These are phyloP conservation scores for Arxiozyma slooffiae DNA, from an alignment of 1,139 yeast species.

Conservation along the genomic window DNA sequence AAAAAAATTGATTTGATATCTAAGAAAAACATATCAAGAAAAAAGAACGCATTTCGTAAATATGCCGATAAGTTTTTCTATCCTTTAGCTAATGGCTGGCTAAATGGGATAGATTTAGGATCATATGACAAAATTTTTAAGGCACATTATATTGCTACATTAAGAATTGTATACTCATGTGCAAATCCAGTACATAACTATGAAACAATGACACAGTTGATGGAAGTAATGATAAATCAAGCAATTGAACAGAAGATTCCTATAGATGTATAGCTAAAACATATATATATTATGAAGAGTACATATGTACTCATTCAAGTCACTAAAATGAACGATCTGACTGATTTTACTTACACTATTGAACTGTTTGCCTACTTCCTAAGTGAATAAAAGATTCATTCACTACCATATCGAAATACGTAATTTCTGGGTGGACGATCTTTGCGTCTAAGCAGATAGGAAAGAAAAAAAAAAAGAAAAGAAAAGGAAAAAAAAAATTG, in stretches of 20 bases:
- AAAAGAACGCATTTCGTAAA: slow-evolving; percentile 27
- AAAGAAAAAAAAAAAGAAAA: no score
- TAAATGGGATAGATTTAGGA: slow-evolving; percentile 33
- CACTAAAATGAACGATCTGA: background rate
- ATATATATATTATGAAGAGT: background rate
- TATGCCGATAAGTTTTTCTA: slow-evolving; percentile 31
- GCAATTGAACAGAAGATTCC: slow-evolving; percentile 19
- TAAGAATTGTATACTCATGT: slow-evolving; percentile 28
- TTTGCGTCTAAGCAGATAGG: background rate
- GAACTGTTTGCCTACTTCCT: no score
- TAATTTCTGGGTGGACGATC: no score
- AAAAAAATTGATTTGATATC: slow-evolving; percentile 21
- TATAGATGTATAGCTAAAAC: background rate
- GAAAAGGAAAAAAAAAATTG: no score
- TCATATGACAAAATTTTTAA: slow-evolving; percentile 31
- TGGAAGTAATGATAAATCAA: slow-evolving; percentile 16
- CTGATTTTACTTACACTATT: no score
- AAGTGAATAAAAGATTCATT: no score
- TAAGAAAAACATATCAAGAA: slow-evolving; percentile 1
- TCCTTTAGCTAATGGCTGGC: slow-evolving; percentile 34
- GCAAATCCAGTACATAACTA: slow-evolving; percentile 32
- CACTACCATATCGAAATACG: no score
- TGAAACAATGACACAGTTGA: slow-evolving; percentile 28
- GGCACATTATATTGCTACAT: slow-evolving; percentile 31
- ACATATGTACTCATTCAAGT: background rate